A percentile compares a stretch with the other conserved stretches of the same genome.
Evolutionary conservation across 257 asterid genomes (phyloP).

Genomic region (Gardenia jasminoides): DNA sequence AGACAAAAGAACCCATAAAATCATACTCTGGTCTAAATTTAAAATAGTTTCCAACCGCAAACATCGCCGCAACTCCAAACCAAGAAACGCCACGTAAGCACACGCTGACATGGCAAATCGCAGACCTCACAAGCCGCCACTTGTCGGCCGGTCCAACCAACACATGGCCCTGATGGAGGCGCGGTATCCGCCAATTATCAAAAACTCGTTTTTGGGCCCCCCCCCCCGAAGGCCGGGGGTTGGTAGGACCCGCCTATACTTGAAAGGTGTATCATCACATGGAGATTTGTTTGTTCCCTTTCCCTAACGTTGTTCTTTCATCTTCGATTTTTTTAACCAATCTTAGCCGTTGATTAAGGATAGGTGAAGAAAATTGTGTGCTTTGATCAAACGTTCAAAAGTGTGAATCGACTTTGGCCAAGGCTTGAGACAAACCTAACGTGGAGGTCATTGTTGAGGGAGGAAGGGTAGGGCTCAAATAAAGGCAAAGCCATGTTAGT

Average conservation of each 20-base stretch:
- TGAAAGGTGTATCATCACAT: constrained; percentile 44
- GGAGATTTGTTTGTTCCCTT: constrained; percentile 28
- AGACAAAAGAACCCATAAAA: background rate
- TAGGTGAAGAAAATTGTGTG: background rate
- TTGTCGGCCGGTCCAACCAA: constrained; percentile 9
- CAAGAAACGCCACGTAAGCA: constrained; percentile 1
- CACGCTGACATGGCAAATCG: constrained; percentile 28
- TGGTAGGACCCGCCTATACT: constrained; percentile 18
- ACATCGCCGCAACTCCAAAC: constrained; percentile 25
- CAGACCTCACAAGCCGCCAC: constrained; percentile 28
- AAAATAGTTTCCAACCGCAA: constrained; percentile 11
- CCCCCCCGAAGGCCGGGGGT: no score
- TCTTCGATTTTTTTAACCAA: constrained; percentile 7
- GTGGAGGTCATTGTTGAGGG: constrained; percentile 34
- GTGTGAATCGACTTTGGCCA: constrained; percentile 19
- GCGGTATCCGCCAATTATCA: constrained; percentile 16
- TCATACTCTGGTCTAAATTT: background rate
- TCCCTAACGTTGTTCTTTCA: background rate
- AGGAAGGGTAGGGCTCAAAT: constrained; percentile 13
- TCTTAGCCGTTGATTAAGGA: constrained; percentile 41
- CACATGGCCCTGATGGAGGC: constrained; percentile 33
- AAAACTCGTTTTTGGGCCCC: background rate
- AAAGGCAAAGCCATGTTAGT: constrained; percentile 37
- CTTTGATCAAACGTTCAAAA: background rate
- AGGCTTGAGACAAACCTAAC: constrained; percentile 33